A percentile compares a stretch with the other conserved stretches of the same genome.
Conservation (phyloP, 2,329 filamentous ascomycete genomes). For the Cadophora sp. region DNA sequence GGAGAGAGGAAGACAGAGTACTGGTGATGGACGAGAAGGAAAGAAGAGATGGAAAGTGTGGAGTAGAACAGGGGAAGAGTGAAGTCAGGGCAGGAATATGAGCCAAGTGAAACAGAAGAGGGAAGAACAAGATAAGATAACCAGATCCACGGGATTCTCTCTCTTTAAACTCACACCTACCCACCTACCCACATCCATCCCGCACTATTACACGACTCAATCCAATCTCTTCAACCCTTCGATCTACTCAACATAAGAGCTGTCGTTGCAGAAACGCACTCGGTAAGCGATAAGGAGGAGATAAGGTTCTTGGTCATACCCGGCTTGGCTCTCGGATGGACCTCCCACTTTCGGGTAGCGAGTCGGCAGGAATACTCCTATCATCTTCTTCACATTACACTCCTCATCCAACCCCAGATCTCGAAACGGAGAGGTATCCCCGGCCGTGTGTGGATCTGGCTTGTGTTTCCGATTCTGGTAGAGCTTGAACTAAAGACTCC, state of each 20-base stretch:
- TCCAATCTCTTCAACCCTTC: not conserved
- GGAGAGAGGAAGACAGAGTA: not conserved
- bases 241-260: not conserved
- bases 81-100: not conserved
- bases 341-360: slow-evolving; percentile 10
- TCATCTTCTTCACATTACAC: slow-evolving; percentile 10
- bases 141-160: not conserved
- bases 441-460: not conserved
- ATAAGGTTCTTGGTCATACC: not conserved
- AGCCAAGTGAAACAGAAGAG: not conserved
- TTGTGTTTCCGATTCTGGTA: not conserved
- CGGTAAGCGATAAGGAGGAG: slow-evolving; percentile 8
- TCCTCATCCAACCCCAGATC: not conserved
- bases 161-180: not conserved
- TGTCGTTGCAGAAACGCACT: slow-evolving; percentile 4
- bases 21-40: no score
- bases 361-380: slow-evolving; percentile 8
- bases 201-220: not conserved
- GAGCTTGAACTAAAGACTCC: not conserved
- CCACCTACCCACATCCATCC: not conserved
- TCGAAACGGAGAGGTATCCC: slow-evolving; percentile 9
- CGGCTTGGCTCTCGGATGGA: not conserved
- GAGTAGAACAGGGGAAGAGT: not conserved
- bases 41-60: not conserved
- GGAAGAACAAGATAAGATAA: not conserved